A percentile compares a stretch with the other conserved stretches of the same genome.
Conservation (phyloP, 2,329 filamentous ascomycete species). For the Microcyclospora tardicrescens region DNA sequence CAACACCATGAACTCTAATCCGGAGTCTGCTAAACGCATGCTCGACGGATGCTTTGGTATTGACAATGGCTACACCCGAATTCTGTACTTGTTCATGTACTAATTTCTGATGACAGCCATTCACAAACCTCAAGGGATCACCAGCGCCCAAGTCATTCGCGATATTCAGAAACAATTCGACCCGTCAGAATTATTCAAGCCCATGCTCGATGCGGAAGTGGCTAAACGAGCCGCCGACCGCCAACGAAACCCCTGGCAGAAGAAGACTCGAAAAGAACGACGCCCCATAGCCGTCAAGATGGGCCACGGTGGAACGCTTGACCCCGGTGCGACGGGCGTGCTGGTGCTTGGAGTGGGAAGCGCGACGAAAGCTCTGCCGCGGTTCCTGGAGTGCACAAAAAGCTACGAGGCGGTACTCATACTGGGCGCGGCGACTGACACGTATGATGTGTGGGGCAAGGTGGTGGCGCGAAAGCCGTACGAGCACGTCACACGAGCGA, state of each 20-base stretch:
- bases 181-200: slow-evolving; percentile 63
- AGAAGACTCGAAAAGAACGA: slow-evolving; percentile 35
- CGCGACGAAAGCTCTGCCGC: slow-evolving; percentile 69
- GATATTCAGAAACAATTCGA: slow-evolving; percentile 78
- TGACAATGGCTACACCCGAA: slow-evolving; percentile 6
- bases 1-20: not conserved
- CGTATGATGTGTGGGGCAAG: slow-evolving; percentile 78
- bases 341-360: slow-evolving; percentile 77
- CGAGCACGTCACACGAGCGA: slow-evolving; percentile 65
- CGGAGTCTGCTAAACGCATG: too few species aligned
- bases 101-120: slow-evolving; percentile 47
- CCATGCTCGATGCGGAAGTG: slow-evolving; percentile 20
- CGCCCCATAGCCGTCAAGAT: slow-evolving; percentile 54
- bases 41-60: slow-evolving; percentile 52
- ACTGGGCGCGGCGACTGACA: slow-evolving; percentile 86
- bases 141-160: slow-evolving; percentile 82
- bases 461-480: slow-evolving; percentile 63
- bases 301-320: slow-evolving; percentile 89
- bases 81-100: slow-evolving; percentile 2
- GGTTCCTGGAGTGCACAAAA: slow-evolving; percentile 82
- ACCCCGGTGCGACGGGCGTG: slow-evolving; percentile 86
- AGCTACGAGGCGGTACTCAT: slow-evolving; percentile 80
- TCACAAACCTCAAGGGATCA: slow-evolving; percentile 78
- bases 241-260: slow-evolving; percentile 27
- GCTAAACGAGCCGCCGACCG: too few species aligned